These are phyloP conservation scores for Tetrapyrgos nigripes DNA, from an alignment of 1,284 basidiomycete genomes.

Conservation along the genomic window DNA sequence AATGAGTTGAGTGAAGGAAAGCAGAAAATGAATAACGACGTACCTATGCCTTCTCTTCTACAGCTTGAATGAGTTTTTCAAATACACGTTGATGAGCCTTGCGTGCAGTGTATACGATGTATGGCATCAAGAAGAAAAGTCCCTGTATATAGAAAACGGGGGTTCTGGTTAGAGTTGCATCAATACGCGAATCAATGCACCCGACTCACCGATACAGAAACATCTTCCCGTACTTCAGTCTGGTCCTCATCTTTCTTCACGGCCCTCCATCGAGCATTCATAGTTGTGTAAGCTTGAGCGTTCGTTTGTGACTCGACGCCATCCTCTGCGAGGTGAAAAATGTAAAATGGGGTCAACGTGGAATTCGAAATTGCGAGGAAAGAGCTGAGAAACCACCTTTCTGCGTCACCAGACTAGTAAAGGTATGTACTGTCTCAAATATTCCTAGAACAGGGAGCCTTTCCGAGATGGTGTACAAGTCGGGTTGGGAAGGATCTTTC, in stretches of 20 bases:
- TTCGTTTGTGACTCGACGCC: constrained; percentile 37
- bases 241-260: constrained; percentile 24
- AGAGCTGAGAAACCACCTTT: too few species aligned
- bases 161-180: neutral
- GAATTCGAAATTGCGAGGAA: too few species aligned
- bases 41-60: too few species aligned
- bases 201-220: constrained; percentile 32
- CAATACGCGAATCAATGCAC: neutral
- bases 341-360: neutral
- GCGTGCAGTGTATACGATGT: constrained; percentile 6
- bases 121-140: constrained; percentile 32
- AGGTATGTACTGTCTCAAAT: constrained; percentile 27
- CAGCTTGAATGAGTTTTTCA: constrained; percentile 1
- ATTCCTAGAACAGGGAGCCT: constrained; percentile 33
- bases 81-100: neutral
- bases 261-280: constrained; percentile 36
- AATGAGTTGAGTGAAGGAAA: constrained; percentile 10
- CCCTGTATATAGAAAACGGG: constrained; percentile 17
- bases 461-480: constrained; percentile 42
- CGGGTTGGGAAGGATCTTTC: constrained; percentile 31
- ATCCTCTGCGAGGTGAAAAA: constrained; percentile 32
- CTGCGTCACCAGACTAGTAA: too few species aligned
- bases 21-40: constrained; percentile 3
- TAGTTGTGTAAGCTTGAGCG: constrained; percentile 38
- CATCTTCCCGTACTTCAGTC: constrained; percentile 33